phyloP scores from a whole-genome alignment of 495 filamentous ascomycete genomes.

The Astrocystis sublimbata region DNA sequence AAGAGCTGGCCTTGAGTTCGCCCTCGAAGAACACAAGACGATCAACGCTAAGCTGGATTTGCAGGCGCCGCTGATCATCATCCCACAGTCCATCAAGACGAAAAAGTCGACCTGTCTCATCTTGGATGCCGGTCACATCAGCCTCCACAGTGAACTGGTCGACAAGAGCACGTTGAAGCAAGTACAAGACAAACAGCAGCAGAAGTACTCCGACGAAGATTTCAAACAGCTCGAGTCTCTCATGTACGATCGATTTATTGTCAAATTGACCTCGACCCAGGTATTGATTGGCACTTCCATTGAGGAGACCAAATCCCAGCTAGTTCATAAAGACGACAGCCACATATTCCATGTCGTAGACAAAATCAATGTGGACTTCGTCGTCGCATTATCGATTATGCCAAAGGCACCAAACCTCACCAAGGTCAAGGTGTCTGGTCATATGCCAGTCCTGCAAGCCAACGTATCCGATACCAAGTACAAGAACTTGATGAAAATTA shows the following conservation, averaged over 20 bases:
- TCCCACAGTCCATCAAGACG: conserved; percentile 86
- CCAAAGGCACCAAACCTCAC: conserved; percentile 94
- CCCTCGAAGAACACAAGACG: conserved; percentile 95
- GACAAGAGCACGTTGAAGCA: conserved; percentile 85
- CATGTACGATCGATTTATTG: conserved; percentile 93
- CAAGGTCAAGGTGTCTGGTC: conserved; percentile 84
- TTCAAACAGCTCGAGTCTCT: conserved; percentile 81
- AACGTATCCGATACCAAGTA: conserved; percentile 93
- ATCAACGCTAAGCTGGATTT: conserved; percentile 95
- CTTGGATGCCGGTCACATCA: conserved; percentile 92
- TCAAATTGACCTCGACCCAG: conserved; percentile 92
- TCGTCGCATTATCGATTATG: conserved; percentile 86
- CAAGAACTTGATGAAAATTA: conserved; percentile 91
- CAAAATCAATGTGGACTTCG: conserved; percentile 94
- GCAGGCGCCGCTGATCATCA: conserved; percentile 92
- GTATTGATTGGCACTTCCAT: conserved; percentile 94
- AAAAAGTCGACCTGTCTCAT: conserved; percentile 83
- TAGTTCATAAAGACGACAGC: conserved; percentile 65
- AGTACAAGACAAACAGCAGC: conserved; percentile 85
- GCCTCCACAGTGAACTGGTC: conserved; percentile 88
- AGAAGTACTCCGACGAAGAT: conserved; percentile 85
- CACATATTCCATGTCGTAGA: conserved; percentile 89
- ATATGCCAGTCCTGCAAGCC: conserved; percentile 88
- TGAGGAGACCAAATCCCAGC: conserved; percentile 82
- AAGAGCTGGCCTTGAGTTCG: conserved; percentile 91